Percentiles rank a stretch among this genome's conserved stretches.
These are phyloP conservation scores for Aciculosporium take DNA, from an alignment of 2,329 filamentous ascomycete genomes.

Conservation along the genomic window DNA sequence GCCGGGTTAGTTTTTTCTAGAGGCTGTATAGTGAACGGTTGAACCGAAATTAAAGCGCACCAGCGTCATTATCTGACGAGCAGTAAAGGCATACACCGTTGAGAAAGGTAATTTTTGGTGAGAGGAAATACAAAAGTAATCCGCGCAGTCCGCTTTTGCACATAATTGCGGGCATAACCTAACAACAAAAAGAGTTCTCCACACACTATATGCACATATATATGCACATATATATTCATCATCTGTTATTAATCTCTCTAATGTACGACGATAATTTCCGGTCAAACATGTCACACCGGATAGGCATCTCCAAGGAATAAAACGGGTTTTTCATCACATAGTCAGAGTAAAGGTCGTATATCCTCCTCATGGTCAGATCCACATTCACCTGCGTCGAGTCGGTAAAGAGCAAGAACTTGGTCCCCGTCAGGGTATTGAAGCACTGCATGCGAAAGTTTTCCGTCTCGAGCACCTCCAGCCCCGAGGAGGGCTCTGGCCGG, in stretches of 20 bases:
- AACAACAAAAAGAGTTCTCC: no score
- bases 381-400: constrained; percentile 78
- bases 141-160: no score
- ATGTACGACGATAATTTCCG: constrained; percentile 70
- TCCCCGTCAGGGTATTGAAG: constrained; percentile 87
- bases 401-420: constrained; percentile 91
- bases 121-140: no score
- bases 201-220: no score
- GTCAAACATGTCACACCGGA: constrained; percentile 91
- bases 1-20: constrained; percentile 15
- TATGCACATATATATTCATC: constrained; percentile 7
- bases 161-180: no score
- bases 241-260: constrained; percentile 52
- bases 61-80: not conserved
- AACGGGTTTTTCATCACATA: constrained; percentile 99
- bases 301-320: constrained; percentile 94
- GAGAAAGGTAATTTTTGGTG: no score
- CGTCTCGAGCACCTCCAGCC: constrained; percentile 84
- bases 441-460: constrained; percentile 92
- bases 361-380: constrained; percentile 65
- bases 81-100: not conserved
- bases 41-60: not conserved
- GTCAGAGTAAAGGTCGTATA: constrained; percentile 92
- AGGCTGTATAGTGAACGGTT: constrained; percentile 14
- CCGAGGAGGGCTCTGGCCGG: constrained; percentile 53